Base-by-base conservation (phyloP, 257 asterid species). In the Verbascum thapsus region DNA sequence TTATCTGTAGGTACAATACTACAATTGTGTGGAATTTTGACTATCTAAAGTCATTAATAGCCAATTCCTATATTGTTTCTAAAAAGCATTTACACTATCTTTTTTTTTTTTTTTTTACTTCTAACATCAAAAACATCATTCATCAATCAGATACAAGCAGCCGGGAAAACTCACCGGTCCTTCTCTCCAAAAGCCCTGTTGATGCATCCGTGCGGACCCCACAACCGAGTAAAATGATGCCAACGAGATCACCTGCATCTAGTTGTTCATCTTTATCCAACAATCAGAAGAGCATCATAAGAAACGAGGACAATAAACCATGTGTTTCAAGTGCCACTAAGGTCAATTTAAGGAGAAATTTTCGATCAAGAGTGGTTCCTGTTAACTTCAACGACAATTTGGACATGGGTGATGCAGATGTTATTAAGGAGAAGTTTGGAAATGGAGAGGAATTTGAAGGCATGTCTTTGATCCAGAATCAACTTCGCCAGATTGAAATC, bases 401-500 rank as follows among this genome's bases (percentile, higher is more conserved):
- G 53, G 56, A 55, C 34, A 15, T 12, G 26, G 68, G 50, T 10
- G 59, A 40, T 5, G 74, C 12, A 17, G 56, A n/a, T 43, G 35
- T 61, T 11, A 39, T 41, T 16, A 77, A 71, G 43, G 72, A 55
- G 30, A 41, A 49, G 3, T 16, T 41, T 26, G 82, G 53, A 56
- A 71, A 66, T 66, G 73, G 62, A 20, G 68, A 70, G 66, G 98
- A 88, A 81, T 76, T 74, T 1, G 94, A 84, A 70, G 84, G 76
- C 47, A 43, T 91, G n/a, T 74, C 88, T 61, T 72, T 85, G 57
- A 85, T 91, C 43, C 83, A 74, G 6, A 76, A 74, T 63, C 96
- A 91, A 45, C 95, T 91, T 58, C 60, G 32, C 66, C 91, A 84
- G 72, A 91, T 91, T 16, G 96, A 88, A 74, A 80, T 64, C 65